A percentile compares a stretch with the other conserved stretches of the same genome.
These are phyloP conservation scores for Fibroporia radiculosa DNA, from an alignment of 768 basidiomycete species.

Conservation along the genomic window DNA sequence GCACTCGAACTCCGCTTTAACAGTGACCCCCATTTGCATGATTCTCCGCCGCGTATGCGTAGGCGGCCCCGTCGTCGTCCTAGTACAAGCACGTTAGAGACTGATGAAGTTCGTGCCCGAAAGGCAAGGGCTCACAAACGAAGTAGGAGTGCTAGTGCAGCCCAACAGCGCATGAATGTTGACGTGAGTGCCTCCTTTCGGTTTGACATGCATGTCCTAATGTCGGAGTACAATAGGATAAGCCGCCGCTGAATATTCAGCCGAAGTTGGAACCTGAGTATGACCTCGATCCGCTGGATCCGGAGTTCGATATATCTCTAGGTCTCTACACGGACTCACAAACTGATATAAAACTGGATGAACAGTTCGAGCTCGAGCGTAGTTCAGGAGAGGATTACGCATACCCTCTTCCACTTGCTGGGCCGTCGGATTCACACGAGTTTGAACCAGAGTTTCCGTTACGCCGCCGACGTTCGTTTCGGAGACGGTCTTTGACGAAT, in stretches of 20 bases:
- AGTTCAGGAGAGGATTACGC: too few species aligned
- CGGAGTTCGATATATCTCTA: neutral
- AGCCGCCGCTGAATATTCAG: too few species aligned
- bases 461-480: too few species aligned
- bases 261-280: neutral
- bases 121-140: slow-evolving; percentile 1
- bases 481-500: too few species aligned
- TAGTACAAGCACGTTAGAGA: slow-evolving; percentile 9
- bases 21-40: slow-evolving; percentile 3
- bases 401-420: neutral
- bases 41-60: slow-evolving; percentile 6
- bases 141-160: slow-evolving; percentile 3
- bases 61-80: slow-evolving; percentile 11
- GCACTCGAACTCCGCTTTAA: slow-evolving; percentile 23
- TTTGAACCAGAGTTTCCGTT: too few species aligned
- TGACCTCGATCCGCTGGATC: slow-evolving; percentile 3
- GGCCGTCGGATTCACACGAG: too few species aligned
- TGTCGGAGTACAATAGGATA: too few species aligned
- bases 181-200: too few species aligned
- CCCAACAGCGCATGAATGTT: slow-evolving; percentile 5
- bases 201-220: too few species aligned
- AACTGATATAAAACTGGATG: neutral
- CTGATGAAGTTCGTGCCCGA: neutral
- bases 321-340: slow-evolving; percentile 3
- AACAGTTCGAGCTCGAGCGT: too few species aligned